Conservation (phyloP, 73 alveolate species). For the Diophrys appendiculata region DNA sequence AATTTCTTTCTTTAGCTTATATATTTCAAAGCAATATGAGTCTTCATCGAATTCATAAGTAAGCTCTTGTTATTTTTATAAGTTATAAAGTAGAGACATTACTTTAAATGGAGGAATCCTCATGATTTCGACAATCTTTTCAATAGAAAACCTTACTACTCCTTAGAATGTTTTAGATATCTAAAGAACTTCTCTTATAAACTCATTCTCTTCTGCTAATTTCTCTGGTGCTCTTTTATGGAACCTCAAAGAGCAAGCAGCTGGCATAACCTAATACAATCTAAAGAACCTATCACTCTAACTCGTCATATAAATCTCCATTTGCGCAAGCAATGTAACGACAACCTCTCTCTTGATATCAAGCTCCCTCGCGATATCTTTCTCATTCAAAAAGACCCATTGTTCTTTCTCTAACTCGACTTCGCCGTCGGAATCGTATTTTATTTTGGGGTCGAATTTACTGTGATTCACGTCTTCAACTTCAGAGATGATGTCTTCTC, state of each 20-base stretch:
- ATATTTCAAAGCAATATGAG: conserved; percentile 24
- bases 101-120: conserved; percentile 55
- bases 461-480: too few relatives aligned
- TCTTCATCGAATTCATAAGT: conserved; percentile 58
- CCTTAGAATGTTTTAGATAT: conserved; percentile 36
- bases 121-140: conserved; percentile 22
- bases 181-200: conserved; percentile 20
- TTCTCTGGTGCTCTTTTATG: conserved; percentile 28
- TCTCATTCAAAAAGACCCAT: conserved; percentile 40
- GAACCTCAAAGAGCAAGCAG: conserved; percentile 31
- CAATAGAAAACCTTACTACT: conserved; percentile 28
- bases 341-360: conserved; percentile 61
- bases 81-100: conserved; percentile 23
- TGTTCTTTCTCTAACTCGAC: conserved; percentile 17
- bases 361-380: conserved; percentile 18
- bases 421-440: background rate
- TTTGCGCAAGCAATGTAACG: conserved; percentile 51
- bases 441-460: too few relatives aligned
- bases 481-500: too few relatives aligned
- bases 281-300: conserved; percentile 31
- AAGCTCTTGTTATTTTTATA: conserved; percentile 34
- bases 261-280: conserved; percentile 20
- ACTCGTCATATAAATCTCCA: conserved; percentile 27
- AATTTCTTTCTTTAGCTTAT: conserved; percentile 25
- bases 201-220: conserved; percentile 21